Evolutionary conservation across 148 eudicot genomes (phyloP).

Genomic region (Vaccinium corymbosum): DNA sequence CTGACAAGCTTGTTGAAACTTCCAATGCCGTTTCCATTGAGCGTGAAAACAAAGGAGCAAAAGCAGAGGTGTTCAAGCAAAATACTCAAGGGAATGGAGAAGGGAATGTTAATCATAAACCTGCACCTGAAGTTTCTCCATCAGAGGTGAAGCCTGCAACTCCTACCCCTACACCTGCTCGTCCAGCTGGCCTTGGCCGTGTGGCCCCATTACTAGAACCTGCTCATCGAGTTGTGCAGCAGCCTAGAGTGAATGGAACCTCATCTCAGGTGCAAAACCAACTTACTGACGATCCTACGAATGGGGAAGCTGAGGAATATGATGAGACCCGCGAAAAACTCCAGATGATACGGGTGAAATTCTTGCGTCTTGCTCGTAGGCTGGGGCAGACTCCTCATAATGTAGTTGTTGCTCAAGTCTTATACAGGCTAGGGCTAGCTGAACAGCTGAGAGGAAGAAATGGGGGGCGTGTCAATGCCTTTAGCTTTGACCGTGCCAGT

Average conservation of each 20-base stretch:
- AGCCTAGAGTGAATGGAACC: constrained; percentile 63
- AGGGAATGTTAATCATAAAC: constrained; percentile 33
- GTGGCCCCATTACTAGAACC: constrained; percentile 80
- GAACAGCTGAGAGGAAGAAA: constrained; percentile 92
- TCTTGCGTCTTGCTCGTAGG: constrained; percentile 90
- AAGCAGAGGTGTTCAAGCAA: constrained; percentile 30
- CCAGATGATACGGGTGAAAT: constrained; percentile 95
- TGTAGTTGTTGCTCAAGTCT: constrained; percentile 96
- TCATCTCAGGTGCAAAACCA: constrained; percentile 52
- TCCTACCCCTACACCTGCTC: constrained; percentile 37
- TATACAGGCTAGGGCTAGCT: constrained; percentile 90
- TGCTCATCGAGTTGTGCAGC: constrained; percentile 61
- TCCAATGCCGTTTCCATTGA: constrained; percentile 19
- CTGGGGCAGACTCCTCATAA: constrained; percentile 98
- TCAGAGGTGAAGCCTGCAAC: constrained; percentile 23
- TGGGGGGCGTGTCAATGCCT: constrained; percentile 77
- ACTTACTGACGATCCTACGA: constrained; percentile 54
- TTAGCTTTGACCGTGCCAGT: constrained; percentile 95
- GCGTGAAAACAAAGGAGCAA: constrained; percentile 21
- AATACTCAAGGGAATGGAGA: constrained; percentile 30
- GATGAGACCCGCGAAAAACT: constrained; percentile 97
- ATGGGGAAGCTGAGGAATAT: constrained; percentile 73
- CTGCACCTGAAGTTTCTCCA: constrained; percentile 23
- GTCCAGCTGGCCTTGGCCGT: constrained; percentile 90
- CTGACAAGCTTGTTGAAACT: constrained; percentile 23